Percentiles rank a stretch among this genome's conserved stretches.
These are phyloP conservation scores for Talaromyces adpressus DNA, from an alignment of 495 filamentous ascomycete species.

Conservation along the genomic window DNA sequence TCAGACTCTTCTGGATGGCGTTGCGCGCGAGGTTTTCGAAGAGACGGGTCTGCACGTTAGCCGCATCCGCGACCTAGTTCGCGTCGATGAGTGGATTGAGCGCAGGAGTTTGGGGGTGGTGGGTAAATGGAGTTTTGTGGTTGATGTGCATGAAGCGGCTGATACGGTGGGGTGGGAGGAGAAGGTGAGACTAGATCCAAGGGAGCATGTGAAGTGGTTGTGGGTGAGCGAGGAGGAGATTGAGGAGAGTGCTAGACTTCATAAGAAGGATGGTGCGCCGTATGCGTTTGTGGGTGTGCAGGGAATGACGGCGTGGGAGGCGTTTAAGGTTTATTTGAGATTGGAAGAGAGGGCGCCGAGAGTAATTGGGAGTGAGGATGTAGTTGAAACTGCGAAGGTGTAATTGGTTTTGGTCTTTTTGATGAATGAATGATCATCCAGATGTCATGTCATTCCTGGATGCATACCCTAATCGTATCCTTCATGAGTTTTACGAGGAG, in stretches of 20 bases:
- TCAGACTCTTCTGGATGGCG: constrained; percentile 43
- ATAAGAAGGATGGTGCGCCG: constrained; percentile 16
- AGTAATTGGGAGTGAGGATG: not conserved
- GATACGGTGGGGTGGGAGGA: constrained; percentile 16
- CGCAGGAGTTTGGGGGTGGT: constrained; percentile 8
- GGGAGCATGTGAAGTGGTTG: constrained; percentile 36
- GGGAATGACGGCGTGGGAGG: constrained; percentile 13
- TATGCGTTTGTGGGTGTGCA: constrained; percentile 14
- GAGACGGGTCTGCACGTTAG: constrained; percentile 49
- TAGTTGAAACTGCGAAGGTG: not conserved
- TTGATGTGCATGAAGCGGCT: constrained; percentile 26
- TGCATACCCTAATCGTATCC: not conserved
- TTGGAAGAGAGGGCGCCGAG: not conserved
- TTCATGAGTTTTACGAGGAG: no score
- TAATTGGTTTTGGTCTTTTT: not conserved
- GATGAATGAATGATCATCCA: no score
- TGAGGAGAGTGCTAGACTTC: constrained; percentile 1
- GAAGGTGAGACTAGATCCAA: constrained; percentile 26
- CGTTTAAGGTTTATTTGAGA: constrained; percentile 10
- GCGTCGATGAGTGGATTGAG: constrained; percentile 24
- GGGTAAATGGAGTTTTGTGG: constrained; percentile 32
- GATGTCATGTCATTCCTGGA: no score
- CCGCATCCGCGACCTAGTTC: constrained; percentile 35
- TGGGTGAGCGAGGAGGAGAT: constrained; percentile 42
- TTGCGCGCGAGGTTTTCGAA: constrained; percentile 50